phyloP scores from a whole-genome alignment of 2,329 filamentous ascomycete species.

The Ascomycota sp. region DNA sequence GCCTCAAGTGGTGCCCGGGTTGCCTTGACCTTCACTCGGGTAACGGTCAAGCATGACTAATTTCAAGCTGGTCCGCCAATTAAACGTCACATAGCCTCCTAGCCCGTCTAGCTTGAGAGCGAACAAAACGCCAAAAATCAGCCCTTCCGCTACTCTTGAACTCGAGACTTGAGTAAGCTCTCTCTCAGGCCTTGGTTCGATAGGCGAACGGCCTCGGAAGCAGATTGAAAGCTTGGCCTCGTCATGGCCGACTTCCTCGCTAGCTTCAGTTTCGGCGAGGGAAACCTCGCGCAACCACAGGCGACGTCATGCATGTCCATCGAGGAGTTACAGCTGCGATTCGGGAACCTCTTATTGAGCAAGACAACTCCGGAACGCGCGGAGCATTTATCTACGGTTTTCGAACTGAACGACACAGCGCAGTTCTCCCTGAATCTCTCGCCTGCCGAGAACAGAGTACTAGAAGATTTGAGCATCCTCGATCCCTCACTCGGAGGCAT shows the following conservation, averaged over 20 bases:
- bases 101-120: too few species aligned
- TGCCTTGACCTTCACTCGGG: too few species aligned
- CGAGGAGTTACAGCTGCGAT: slow-evolving; percentile 23
- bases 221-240: too few species aligned
- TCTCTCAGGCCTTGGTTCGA: too few species aligned
- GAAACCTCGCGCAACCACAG: slow-evolving; percentile 5
- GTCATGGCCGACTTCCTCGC: slow-evolving; percentile 17
- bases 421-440: slow-evolving; percentile 19
- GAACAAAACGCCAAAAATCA: too few species aligned
- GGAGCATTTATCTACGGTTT: slow-evolving; percentile 23
- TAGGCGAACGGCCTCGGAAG: too few species aligned
- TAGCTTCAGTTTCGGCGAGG: slow-evolving; percentile 12
- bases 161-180: too few species aligned
- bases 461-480: slow-evolving; percentile 11
- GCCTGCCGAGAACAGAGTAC: slow-evolving; percentile 14
- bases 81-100: too few species aligned
- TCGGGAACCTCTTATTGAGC: slow-evolving; percentile 17
- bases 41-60: too few species aligned
- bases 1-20: too few species aligned
- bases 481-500: slow-evolving; percentile 14
- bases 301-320: slow-evolving; percentile 11
- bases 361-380: slow-evolving; percentile 25
- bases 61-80: too few species aligned
- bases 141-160: too few species aligned
- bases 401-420: slow-evolving; percentile 23